A percentile compares a stretch with the other conserved stretches of the same genome.
Evolutionary conservation across 805 yeast genomes (phyloP).

Genomic region (Limtongia smithiae): DNA sequence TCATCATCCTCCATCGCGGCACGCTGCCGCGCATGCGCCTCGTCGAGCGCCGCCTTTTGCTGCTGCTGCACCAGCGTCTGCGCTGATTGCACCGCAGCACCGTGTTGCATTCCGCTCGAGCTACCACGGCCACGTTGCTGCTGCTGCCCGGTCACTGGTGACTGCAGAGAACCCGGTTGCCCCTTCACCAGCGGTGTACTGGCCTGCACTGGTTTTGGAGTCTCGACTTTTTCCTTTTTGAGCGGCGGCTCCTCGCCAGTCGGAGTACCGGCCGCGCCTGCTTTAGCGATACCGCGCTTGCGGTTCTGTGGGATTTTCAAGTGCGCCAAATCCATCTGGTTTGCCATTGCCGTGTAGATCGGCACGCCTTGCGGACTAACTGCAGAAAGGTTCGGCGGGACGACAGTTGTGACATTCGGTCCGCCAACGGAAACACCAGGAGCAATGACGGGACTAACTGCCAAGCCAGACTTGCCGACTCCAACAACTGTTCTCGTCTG

Average conservation of each 20-base stretch:
- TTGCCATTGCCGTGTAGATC: slow-evolving; percentile 15
- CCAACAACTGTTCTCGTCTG: too few species aligned
- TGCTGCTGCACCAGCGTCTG: neutral
- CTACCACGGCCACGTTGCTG: too few species aligned
- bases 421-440: neutral
- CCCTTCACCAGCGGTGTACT: slow-evolving; percentile 1
- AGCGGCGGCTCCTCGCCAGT: slow-evolving; percentile 20
- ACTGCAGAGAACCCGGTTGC: too few species aligned
- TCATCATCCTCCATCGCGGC: slow-evolving; percentile 20
- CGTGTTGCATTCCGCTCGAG: too few species aligned
- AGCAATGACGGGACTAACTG: neutral
- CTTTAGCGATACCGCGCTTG: slow-evolving; percentile 14
- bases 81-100: too few species aligned
- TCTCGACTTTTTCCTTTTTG: slow-evolving; percentile 16
- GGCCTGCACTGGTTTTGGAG: neutral
- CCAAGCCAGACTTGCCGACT: neutral
- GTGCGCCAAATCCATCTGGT: slow-evolving; percentile 18
- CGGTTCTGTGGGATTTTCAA: slow-evolving; percentile 19
- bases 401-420: slow-evolving; percentile 1
- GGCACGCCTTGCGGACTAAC: slow-evolving; percentile 27
- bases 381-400: slow-evolving; percentile 10
- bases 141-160: too few species aligned
- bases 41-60: slow-evolving; percentile 1
- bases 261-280: slow-evolving; percentile 4
- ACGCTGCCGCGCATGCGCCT: slow-evolving; percentile 5